Evolutionary conservation across 176 grass and related monocot genomes (phyloP), one percentile per base, ranked within the genome.

Genomic region (Thinopyrum elongatum): DNA sequence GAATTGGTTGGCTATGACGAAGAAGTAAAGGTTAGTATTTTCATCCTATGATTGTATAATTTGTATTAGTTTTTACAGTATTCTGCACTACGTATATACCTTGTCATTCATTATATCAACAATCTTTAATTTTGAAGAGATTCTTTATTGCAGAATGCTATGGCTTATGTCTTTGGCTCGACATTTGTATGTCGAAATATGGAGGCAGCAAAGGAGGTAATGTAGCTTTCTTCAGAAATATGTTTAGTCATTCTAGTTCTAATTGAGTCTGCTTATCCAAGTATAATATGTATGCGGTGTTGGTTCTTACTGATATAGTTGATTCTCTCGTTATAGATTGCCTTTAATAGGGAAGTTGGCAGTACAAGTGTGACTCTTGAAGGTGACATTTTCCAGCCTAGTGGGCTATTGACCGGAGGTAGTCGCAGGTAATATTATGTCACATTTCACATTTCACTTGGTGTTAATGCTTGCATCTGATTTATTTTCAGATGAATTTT

Each of bases 381-480:
- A 87, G 97, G 97, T 82, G 97, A 99, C 81, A 92, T 84, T 88
- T 99, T 83, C 88, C 88, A 91, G 90, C 94, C 97, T 55, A 94
- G 90, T 88, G 97, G 97, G 41, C 87, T 91, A 88, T 89, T 99
- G 87, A 99, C 97, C n/a, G 97, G 97, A 93, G 97, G 97, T 51
- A 96, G 94, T 85, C 90, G 90, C 66, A 95, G 87, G 97, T 96
- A 91, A 88, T 65, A 16, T 74, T 71, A 29, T 72, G 57, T 25
- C 28, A 57, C 11, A 75, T 53, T 63, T 79, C 42, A 73, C 77
- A 62, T 78, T 87, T 84, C 22, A 27, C 23, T 90, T 21, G 23
- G 21, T 85, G 7, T 12, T 74, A 80, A 21, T 76, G 12, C 68
- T 80, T 84, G 8, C 23, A 47, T 14, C 23, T 70, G 12, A 55